Percentiles rank a stretch among this genome's conserved stretches.
phyloP scores from a whole-genome alignment of 495 filamentous ascomycete genomes.

The Penicillium manginii region DNA sequence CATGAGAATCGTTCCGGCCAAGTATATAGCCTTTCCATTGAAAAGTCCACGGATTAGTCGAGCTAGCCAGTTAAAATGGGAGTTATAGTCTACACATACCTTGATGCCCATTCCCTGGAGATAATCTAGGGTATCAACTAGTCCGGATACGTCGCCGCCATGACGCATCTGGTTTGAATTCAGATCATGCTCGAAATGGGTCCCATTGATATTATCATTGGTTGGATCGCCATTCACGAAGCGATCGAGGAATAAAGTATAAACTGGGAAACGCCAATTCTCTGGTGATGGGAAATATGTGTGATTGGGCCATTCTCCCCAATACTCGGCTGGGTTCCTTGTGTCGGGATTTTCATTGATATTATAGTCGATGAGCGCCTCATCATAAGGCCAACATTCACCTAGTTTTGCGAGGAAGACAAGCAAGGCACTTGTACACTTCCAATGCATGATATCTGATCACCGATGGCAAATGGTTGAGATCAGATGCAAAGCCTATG shows the following conservation, averaged over 20 bases:
- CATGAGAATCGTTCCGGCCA: constrained; percentile 70
- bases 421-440: constrained; percentile 28
- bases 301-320: constrained; percentile 60
- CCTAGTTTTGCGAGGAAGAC: constrained; percentile 33
- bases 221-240: constrained; percentile 73
- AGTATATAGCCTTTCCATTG: constrained; percentile 61
- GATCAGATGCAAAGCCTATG: neutral
- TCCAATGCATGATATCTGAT: constrained; percentile 41
- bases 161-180: constrained; percentile 73
- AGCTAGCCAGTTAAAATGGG: neutral
- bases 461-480: neutral
- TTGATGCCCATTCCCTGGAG: constrained; percentile 77
- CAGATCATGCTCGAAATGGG: constrained; percentile 69
- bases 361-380: constrained; percentile 57
- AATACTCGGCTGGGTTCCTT: constrained; percentile 62
- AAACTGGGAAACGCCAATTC: constrained; percentile 75
- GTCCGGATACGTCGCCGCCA: constrained; percentile 69
- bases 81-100: constrained; percentile 33
- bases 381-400: constrained; percentile 58
- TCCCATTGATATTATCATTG: constrained; percentile 74
- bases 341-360: constrained; percentile 67
- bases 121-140: constrained; percentile 72
- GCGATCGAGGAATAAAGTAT: constrained; percentile 70
- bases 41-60: neutral
- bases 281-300: constrained; percentile 60